Conservation (phyloP, 805 yeast genomes). For the Lipomyces mesembrius region DNA sequence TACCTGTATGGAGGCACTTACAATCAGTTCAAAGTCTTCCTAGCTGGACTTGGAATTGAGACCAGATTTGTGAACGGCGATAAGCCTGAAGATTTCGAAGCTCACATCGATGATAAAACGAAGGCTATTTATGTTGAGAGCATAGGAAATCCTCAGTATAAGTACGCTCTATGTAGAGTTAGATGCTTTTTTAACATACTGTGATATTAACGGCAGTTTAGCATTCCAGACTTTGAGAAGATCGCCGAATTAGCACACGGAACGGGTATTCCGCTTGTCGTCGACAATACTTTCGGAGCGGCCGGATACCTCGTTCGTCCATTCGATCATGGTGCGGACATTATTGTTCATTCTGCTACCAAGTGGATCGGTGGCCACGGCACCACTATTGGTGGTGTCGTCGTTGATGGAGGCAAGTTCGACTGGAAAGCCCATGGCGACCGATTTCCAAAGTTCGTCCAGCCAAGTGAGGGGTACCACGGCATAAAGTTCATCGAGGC, state of each 20-base stretch:
- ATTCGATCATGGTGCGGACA: constrained; percentile 86
- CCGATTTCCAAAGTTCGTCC: constrained; percentile 86
- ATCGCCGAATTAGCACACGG: constrained; percentile 78
- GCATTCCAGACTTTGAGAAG: constrained; percentile 86
- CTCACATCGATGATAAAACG: constrained; percentile 78
- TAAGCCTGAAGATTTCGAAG: constrained; percentile 68
- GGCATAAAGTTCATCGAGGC: constrained; percentile 83
- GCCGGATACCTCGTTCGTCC: constrained; percentile 90
- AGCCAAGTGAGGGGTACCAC: constrained; percentile 93
- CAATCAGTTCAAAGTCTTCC: constrained; percentile 91
- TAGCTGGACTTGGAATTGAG: constrained; percentile 86
- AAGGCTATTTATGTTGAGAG: constrained; percentile 89
- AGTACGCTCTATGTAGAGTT: not conserved
- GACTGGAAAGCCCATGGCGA: constrained; percentile 86
- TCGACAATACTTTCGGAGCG: constrained; percentile 96
- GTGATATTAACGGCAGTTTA: constrained; percentile 40
- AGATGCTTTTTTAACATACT: not conserved
- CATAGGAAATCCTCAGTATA: constrained; percentile 88
- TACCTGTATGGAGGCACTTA: constrained; percentile 94
- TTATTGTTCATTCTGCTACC: constrained; percentile 91
- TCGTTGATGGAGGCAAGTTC: constrained; percentile 89
- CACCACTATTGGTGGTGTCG: constrained; percentile 88
- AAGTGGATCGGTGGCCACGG: constrained; percentile 99
- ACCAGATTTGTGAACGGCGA: constrained; percentile 86
- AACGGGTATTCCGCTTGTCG: constrained; percentile 86